phyloP scores from a whole-genome alignment of 2,329 filamentous ascomycete genomes.

The Pestalotiopsis fici region DNA sequence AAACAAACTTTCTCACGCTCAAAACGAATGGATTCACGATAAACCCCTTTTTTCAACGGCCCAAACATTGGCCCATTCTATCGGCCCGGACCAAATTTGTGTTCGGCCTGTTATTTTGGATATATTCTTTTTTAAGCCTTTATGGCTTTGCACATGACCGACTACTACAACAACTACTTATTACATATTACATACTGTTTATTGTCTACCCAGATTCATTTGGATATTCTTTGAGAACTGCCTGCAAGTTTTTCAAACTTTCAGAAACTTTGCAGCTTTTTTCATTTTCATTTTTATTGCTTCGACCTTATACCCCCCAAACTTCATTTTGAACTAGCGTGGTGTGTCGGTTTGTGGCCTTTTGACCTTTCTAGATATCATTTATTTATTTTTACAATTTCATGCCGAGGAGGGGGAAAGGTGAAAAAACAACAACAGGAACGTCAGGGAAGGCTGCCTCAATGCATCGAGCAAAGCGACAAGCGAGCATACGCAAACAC shows the following conservation, averaged over 20 bases:
- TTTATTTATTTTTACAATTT: not conserved
- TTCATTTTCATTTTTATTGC: conserved; percentile 3
- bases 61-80: not conserved
- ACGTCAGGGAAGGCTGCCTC: not conserved
- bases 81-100: not conserved
- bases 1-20: not conserved
- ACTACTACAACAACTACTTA: not conserved
- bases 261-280: no score
- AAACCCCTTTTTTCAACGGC: not conserved
- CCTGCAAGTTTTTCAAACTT: not conserved
- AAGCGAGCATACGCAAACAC: not conserved
- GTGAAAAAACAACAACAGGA: not conserved
- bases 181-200: conserved; percentile 7
- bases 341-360: conserved; percentile 7
- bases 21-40: not conserved
- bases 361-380: not conserved
- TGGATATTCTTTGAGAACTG: not conserved
- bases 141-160: not conserved
- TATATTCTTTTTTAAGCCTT: not conserved
- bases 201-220: not conserved
- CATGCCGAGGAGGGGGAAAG: not conserved
- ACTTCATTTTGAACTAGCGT: not conserved
- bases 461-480: not conserved
- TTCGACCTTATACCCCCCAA: conserved; percentile 11
- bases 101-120: not conserved